phyloP scores from a whole-genome alignment of 75 land plant species.

The Cupressus sempervirens region DNA sequence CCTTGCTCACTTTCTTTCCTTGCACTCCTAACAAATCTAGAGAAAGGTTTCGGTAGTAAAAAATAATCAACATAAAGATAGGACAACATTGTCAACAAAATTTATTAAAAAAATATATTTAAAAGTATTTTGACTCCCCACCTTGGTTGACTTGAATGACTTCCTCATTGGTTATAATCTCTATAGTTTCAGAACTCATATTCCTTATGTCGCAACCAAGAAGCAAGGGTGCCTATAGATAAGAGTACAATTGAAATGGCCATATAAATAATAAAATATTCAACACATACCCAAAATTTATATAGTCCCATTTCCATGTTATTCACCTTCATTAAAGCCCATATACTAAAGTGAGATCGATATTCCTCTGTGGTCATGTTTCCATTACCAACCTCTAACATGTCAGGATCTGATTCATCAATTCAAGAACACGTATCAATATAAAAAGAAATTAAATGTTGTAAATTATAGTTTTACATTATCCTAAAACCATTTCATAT shows the following conservation, averaged over 20 bases:
- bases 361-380: slow-evolving; percentile 79
- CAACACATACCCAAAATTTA: not conserved
- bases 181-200: slow-evolving; percentile 45
- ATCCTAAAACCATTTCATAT: not conserved
- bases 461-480: too few relatives aligned
- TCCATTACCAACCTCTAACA: slow-evolving; percentile 95
- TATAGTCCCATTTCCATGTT: not conserved
- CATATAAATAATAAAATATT: not conserved
- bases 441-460: not conserved
- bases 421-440: not conserved
- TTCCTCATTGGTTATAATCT: slow-evolving; percentile 60
- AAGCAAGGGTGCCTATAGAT: slow-evolving; percentile 78
- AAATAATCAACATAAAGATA: too few relatives aligned
- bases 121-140: not conserved
- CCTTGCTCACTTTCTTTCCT: slow-evolving; percentile 58
- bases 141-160: slow-evolving; percentile 94
- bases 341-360: slow-evolving; percentile 78
- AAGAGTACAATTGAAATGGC: not conserved
- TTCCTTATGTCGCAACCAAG: slow-evolving; percentile 85
- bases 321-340: slow-evolving; percentile 82
- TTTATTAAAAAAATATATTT: not conserved
- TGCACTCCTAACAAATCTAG: slow-evolving; percentile 66
- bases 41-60: not conserved
- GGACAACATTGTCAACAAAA: not conserved
- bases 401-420: slow-evolving; percentile 75